Evolutionary conservation across 768 basidiomycete species (phyloP).

Genomic region (Candolleomyces eurysporus): DNA sequence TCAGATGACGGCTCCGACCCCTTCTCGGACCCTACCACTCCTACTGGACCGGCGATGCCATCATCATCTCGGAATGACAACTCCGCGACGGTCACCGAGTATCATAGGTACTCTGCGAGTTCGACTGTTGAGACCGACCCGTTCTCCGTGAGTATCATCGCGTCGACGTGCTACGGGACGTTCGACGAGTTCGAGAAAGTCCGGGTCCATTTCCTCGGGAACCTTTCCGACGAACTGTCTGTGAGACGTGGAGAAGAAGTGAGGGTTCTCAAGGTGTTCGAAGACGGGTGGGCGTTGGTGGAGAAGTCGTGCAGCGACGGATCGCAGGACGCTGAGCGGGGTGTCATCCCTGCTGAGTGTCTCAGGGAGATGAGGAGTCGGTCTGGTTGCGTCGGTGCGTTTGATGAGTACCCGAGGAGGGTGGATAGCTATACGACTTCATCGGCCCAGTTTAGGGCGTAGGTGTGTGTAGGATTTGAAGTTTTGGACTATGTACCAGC

Average conservation of each 20-base stretch:
- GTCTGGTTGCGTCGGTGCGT: neutral
- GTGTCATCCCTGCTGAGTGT: slow-evolving; percentile 69
- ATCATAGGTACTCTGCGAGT: neutral
- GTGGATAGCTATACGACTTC: neutral
- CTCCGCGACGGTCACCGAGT: neutral
- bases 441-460: neutral
- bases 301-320: slow-evolving; percentile 34
- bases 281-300: slow-evolving; percentile 71
- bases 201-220: slow-evolving; percentile 53
- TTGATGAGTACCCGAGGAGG: neutral
- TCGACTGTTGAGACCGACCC: slow-evolving; percentile 18
- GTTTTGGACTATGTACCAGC: too few species aligned
- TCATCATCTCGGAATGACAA: neutral
- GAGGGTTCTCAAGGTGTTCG: slow-evolving; percentile 51
- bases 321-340: slow-evolving; percentile 23
- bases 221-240: slow-evolving; percentile 58
- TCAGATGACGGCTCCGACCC: neutral
- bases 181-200: slow-evolving; percentile 49
- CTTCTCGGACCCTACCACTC: neutral
- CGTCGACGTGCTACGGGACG: slow-evolving; percentile 10
- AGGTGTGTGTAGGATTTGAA: neutral
- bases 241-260: slow-evolving; percentile 53
- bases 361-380: slow-evolving; percentile 35
- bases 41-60: neutral
- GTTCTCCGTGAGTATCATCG: slow-evolving; percentile 13